These are phyloP conservation scores for Blastocystis sp. DNA, from an alignment of 352 stramenopile genomes.

Conservation along the genomic window DNA sequence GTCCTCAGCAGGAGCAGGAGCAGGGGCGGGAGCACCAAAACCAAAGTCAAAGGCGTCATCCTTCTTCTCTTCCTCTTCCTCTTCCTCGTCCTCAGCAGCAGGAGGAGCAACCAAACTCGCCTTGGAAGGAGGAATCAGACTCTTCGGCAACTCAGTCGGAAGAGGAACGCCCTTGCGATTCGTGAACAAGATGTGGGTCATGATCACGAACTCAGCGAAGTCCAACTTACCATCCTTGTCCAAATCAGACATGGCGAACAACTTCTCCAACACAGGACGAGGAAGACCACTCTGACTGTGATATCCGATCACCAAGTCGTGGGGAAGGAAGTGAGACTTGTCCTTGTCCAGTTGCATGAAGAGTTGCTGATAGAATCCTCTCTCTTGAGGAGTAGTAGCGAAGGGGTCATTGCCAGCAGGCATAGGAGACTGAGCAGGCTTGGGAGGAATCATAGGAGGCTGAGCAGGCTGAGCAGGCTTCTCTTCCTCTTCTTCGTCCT, in stretches of 20 bases:
- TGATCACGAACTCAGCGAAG: conserved; percentile 34
- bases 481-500: not conserved
- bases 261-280: conserved; percentile 10
- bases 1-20: not conserved
- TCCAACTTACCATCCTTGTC: conserved; percentile 31
- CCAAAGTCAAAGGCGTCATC: not conserved
- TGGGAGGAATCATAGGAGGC: not conserved
- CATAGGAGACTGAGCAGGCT: not conserved
- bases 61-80: conserved; percentile 15
- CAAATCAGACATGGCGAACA: conserved; percentile 36
- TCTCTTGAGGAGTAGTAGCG: not conserved
- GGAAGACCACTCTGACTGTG: conserved; percentile 57
- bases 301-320: conserved; percentile 51
- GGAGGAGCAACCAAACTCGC: not conserved
- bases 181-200: conserved; percentile 9
- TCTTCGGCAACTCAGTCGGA: not conserved
- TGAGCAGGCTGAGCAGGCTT: not conserved
- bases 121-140: conserved; percentile 48
- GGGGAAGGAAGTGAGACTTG: conserved; percentile 27
- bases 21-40: not conserved
- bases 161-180: conserved; percentile 15
- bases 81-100: not conserved
- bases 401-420: not conserved
- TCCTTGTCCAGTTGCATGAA: conserved; percentile 63
- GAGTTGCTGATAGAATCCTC: conserved; percentile 21